Conservation (phyloP, 2,329 filamentous ascomycete species). For the Neurospora crassa region DNA sequence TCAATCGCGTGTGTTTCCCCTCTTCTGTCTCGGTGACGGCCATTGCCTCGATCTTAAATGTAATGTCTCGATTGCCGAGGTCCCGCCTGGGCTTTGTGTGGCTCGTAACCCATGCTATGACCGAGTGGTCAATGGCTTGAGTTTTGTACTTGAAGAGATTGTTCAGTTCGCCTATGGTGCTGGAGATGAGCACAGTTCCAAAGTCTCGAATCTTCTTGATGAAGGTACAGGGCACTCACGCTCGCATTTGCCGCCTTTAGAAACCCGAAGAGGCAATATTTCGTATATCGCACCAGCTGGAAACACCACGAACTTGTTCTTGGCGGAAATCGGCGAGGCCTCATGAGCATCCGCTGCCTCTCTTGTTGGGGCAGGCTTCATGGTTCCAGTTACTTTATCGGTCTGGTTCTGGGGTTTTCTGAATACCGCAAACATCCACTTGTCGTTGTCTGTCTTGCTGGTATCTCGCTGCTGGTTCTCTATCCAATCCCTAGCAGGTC, state of each 20-base stretch:
- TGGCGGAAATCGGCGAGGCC: slow-evolving; percentile 2
- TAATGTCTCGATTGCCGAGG: slow-evolving; percentile 19
- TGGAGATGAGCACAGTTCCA: neutral
- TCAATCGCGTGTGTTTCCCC: slow-evolving; percentile 16
- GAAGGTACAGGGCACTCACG: slow-evolving; percentile 18
- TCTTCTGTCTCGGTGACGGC: slow-evolving; percentile 20
- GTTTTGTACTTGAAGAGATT: slow-evolving; percentile 22
- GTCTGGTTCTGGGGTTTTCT: slow-evolving; percentile 22
- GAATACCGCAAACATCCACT: slow-evolving; percentile 21
- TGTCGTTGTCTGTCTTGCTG: slow-evolving; percentile 12
- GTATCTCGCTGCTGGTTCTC: slow-evolving; percentile 19
- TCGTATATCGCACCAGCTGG: slow-evolving; percentile 34
- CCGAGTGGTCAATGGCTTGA: slow-evolving; percentile 18
- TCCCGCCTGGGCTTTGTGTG: slow-evolving; percentile 21
- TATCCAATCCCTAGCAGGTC: slow-evolving; percentile 26
- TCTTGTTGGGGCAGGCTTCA: slow-evolving; percentile 5
- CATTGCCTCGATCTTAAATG: slow-evolving; percentile 24
- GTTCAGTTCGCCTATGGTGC: slow-evolving; percentile 15
- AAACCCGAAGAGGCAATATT: slow-evolving; percentile 32
- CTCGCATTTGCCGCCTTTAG: slow-evolving; percentile 27
- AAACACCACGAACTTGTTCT: slow-evolving; percentile 30
- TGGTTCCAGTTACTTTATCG: slow-evolving; percentile 23
- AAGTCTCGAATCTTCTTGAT: neutral
- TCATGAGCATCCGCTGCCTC: neutral
- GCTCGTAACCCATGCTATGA: slow-evolving; percentile 23